A percentile compares a stretch with the other conserved stretches of the same genome.
Evolutionary conservation across 1,284 basidiomycete species (phyloP).

Genomic region (Malassezia cuniculi): DNA sequence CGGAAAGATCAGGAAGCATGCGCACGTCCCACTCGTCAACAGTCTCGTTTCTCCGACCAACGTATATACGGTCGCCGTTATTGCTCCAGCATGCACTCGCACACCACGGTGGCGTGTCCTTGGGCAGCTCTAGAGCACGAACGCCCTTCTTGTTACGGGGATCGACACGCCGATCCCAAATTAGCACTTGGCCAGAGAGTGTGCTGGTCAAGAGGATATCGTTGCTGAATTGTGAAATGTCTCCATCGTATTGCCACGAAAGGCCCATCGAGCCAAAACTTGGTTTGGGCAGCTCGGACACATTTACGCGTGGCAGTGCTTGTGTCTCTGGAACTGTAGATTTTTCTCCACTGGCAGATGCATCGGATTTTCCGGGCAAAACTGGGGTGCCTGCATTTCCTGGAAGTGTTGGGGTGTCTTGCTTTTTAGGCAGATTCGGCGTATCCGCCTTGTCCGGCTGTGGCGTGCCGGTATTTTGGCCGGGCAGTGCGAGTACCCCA

Average conservation of each 20-base stretch:
- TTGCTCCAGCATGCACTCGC: conserved; percentile 61
- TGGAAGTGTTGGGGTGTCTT: neutral
- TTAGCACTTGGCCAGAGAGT: conserved; percentile 78
- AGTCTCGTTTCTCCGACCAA: conserved; percentile 76
- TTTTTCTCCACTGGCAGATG: too few species aligned
- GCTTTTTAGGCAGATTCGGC: neutral
- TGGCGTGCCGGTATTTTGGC: neutral
- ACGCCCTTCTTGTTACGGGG: conserved; percentile 52
- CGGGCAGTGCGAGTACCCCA: conserved; percentile 1
- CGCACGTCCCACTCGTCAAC: conserved; percentile 85
- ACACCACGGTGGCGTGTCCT: conserved; percentile 90
- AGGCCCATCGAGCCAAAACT: conserved; percentile 29
- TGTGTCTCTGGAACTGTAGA: neutral
- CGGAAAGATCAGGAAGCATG: conserved; percentile 20
- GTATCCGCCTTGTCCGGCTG: neutral
- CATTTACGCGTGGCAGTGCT: conserved; percentile 3
- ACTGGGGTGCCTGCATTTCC: too few species aligned
- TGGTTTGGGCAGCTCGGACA: conserved; percentile 23
- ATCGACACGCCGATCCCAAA: conserved; percentile 73
- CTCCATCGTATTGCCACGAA: conserved; percentile 33
- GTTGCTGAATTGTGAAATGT: conserved; percentile 53
- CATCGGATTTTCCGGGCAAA: too few species aligned
- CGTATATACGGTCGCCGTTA: conserved; percentile 74
- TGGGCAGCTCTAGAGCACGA: conserved; percentile 69
- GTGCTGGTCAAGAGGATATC: conserved; percentile 78